Base-by-base conservation (phyloP, 352 stramenopile species). In the Phytophthora multivora region DNA sequence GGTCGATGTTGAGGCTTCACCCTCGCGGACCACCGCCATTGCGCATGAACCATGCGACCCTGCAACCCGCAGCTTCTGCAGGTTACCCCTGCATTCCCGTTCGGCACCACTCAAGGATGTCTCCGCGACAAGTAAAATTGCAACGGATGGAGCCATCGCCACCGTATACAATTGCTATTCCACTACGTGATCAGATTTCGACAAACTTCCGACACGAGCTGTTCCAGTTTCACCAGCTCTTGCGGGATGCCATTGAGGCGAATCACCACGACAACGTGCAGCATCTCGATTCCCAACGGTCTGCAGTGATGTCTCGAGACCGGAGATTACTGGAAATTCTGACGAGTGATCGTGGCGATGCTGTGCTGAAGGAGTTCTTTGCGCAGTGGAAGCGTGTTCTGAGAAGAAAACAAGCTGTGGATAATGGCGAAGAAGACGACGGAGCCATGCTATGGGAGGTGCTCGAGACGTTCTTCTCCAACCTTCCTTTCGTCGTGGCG, bases 191-290 rank as follows among this genome's bases (percentile, higher is more conserved):
- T 25, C 69, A 81, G 28, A 47, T 80, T 39, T 56, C 72, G 21
- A 55, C 50, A 21, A 78, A 73, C 35, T 86, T 87, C 36, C 77
- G 69, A 5, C 74, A 89, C 43, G 79, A 90, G 36, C 70, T 92
- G 2, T 84, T 92, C 50, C 74, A 79, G 31, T 87, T 92, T 51
- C 80, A 90, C 45, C 83, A 92, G 59, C 49, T 88, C 9, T 57
- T 92, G 10, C 68, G 71, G 0, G 80, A 92, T 45, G 63, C 66
- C 2, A 66, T 79, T 1, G 52, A 69, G 3, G 45, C 46, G 19
- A 55, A 41, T 21, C 21, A 40, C 3, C 23, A 52, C 10, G 15
- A 61, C 0, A 53, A 71, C 3, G 19, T 63, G 4, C 38, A 65
- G 12, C 25, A 63, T n/a, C 2, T 23, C 15, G 49, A 53, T 36